phyloP scores from a whole-genome alignment of 2,329 filamentous ascomycete genomes.

The Calonectria pauciramosa region DNA sequence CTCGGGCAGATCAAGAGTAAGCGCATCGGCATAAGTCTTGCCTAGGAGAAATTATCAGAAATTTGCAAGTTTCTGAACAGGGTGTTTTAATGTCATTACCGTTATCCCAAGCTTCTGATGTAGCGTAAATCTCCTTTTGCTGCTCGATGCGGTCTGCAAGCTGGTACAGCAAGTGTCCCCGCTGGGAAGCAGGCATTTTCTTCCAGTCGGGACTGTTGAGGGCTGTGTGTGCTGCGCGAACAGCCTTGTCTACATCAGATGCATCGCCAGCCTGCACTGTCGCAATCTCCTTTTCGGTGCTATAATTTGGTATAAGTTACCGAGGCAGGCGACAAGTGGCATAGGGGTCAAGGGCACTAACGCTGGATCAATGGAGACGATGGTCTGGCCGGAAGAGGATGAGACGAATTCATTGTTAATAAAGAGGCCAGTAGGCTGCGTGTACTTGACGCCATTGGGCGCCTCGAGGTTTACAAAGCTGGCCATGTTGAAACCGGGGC shows the following conservation, averaged over 20 bases:
- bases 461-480: conserved; percentile 74
- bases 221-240: conserved; percentile 70
- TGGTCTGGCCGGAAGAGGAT: conserved; percentile 41
- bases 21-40: conserved; percentile 72
- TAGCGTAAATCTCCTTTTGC: conserved; percentile 64
- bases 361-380: conserved; percentile 49
- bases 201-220: conserved; percentile 78
- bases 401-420: conserved; percentile 88
- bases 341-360: conserved; percentile 24
- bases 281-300: conserved; percentile 47
- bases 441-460: conserved; percentile 82
- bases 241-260: conserved; percentile 48
- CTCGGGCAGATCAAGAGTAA: conserved; percentile 70
- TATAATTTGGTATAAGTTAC: conserved; percentile 26
- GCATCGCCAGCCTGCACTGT: conserved; percentile 47
- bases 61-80: neutral
- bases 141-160: conserved; percentile 72
- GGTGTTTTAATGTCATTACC: conserved; percentile 23
- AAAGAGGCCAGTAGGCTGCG: conserved; percentile 81
- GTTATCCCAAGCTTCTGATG: conserved; percentile 79
- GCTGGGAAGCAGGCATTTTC: conserved; percentile 73
- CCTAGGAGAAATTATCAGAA: conserved; percentile 53
- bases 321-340: neutral
- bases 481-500: conserved; percentile 38
- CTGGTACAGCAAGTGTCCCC: conserved; percentile 77